Evolutionary conservation across 495 filamentous ascomycete species (phyloP), one percentile per base, ranked within the genome.

Genomic region (Platismatia glauca): DNA sequence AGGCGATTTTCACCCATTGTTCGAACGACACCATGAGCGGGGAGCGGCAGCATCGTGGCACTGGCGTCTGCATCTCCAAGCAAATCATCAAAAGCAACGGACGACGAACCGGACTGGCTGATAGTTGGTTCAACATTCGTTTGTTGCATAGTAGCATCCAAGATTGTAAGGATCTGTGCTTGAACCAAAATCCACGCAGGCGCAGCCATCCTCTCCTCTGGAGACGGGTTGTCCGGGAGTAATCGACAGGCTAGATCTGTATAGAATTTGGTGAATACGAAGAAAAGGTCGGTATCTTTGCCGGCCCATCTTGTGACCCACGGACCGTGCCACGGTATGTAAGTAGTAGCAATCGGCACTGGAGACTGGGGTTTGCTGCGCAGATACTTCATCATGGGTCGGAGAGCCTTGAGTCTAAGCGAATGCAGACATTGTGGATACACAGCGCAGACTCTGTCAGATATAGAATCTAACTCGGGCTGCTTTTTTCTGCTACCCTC

Each of bases 1-100:
- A 97, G 73, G 34, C 93, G 86, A 64, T 97, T 96, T 71, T 97
- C 94, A 3, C 86, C 87, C 91, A 97, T 97, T 11, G 84, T 84
- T 46, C 88, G 85, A 59, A 89, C 79, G 35, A 84, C 81, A 71
- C 94, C 96, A 29, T 75, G 79, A 22, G 77, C 75, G 27, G 86
- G 78, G 59, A 89, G 70, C 7, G 88, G 84, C 61, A 96, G 72
- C 27, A 88, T 75, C 20, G 86, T 79, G 29, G 85, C 84, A 18
- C 84, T 79, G 33, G 87, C 84, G 75, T 95, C 89, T n/a, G 86
- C 79, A 13, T 77, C 77, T 60, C 78, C 77, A 12, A 92, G 78
- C 16, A 89, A 79, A 71, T 96, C 91, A 59, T 93, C 84, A 66
- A 96, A 86, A 11, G 86, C 89, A 35, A 86, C 78, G 3, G 84